Evolutionary conservation across 164 flowering plant genomes (phyloP).

Genomic region (Dillenia turbinata): DNA sequence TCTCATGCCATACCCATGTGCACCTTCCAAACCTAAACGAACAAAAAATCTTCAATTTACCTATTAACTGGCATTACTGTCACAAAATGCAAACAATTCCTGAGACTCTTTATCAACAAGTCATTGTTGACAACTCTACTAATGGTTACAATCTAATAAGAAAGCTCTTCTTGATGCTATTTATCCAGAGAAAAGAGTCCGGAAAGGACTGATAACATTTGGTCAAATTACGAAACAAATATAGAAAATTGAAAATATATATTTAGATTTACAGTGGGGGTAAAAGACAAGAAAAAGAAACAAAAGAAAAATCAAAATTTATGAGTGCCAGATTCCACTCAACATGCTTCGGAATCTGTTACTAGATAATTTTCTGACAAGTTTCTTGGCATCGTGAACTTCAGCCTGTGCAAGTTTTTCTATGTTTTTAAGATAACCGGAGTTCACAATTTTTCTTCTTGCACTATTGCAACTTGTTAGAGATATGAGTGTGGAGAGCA

Average conservation of each 20-base stretch:
- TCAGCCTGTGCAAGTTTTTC: constrained; percentile 79
- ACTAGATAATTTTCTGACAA: constrained; percentile 52
- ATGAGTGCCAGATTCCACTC: constrained; percentile 62
- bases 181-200: neutral
- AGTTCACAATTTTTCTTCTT: constrained; percentile 59
- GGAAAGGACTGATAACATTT: neutral
- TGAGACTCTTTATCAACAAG: neutral
- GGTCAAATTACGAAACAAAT: constrained; percentile 1
- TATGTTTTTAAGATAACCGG: constrained; percentile 59
- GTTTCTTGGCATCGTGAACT: constrained; percentile 63
- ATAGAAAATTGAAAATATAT: neutral
- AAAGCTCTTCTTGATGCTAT: neutral
- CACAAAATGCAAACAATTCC: neutral
- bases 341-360: constrained; percentile 55
- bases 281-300: neutral
- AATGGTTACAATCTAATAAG: neutral
- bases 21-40: constrained; percentile 3
- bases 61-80: neutral
- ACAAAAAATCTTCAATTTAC: neutral
- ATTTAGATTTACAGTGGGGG: constrained; percentile 17
- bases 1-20: constrained; percentile 20
- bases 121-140: neutral
- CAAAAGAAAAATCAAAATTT: constrained; percentile 12
- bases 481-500: constrained; percentile 56
- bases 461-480: constrained; percentile 58